A percentile compares a stretch with the other conserved stretches of the same genome.
Conservation (phyloP, 768 basidiomycete species). For the Suillus weaverae region DNA sequence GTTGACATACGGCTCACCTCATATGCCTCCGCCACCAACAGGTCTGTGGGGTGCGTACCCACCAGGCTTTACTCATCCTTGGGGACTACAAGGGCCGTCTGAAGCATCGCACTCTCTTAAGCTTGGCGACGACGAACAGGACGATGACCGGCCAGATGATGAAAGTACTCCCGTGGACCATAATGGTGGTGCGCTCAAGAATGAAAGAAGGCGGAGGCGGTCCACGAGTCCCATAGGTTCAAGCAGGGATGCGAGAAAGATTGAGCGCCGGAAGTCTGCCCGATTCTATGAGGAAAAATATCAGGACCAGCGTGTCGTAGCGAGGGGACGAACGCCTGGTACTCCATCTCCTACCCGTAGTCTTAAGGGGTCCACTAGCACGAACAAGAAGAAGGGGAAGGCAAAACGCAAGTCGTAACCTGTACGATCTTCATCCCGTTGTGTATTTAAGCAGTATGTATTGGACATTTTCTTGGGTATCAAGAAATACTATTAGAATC, state of each 20-base stretch:
- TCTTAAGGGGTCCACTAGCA: neutral
- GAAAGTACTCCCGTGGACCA: neutral
- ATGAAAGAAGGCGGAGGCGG: slow-evolving; percentile 3
- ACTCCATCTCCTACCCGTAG: slow-evolving; percentile 19
- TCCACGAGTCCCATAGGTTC: slow-evolving; percentile 15
- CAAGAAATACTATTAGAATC: neutral
- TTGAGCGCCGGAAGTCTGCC: slow-evolving; percentile 9
- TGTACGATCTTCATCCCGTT: neutral
- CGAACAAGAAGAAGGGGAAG: slow-evolving; percentile 2
- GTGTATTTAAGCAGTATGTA: slow-evolving; percentile 4
- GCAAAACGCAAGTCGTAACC: neutral
- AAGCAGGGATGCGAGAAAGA: slow-evolving; percentile 15
- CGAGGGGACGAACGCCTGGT: slow-evolving; percentile 29
- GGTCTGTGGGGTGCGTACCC: slow-evolving; percentile 10
- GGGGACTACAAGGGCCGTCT: slow-evolving; percentile 26
- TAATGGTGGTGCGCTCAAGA: slow-evolving; percentile 26
- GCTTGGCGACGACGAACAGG: slow-evolving; percentile 33
- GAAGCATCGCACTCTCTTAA: slow-evolving; percentile 54
- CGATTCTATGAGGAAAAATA: slow-evolving; percentile 13
- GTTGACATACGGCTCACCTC: slow-evolving; percentile 20
- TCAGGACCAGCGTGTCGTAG: slow-evolving; percentile 9
- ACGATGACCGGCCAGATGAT: slow-evolving; percentile 8
- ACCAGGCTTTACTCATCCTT: slow-evolving; percentile 21
- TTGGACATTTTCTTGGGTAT: neutral
- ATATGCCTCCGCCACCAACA: slow-evolving; percentile 1